Percentiles rank a stretch among this genome's conserved stretches.
phyloP scores from a whole-genome alignment of 2,329 filamentous ascomycete species.

The Fusarium camptoceras region DNA sequence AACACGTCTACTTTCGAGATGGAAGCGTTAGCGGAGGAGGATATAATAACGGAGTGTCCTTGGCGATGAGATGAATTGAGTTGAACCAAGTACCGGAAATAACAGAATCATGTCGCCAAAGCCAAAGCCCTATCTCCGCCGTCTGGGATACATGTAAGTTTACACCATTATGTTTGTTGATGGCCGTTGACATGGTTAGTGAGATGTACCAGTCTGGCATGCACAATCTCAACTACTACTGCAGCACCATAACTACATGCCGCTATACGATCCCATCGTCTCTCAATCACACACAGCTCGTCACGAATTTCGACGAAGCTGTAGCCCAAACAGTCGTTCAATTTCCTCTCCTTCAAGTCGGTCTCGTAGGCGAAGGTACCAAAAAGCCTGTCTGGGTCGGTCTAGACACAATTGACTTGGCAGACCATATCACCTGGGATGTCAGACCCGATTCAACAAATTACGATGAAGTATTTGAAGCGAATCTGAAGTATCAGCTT shows the following conservation, averaged over 20 bases:
- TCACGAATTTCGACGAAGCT: not conserved
- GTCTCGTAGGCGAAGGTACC: not conserved
- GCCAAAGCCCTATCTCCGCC: constrained; percentile 4
- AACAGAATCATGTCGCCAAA: not conserved
- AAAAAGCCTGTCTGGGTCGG: constrained; percentile 10
- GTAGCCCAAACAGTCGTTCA: not conserved
- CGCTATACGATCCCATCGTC: not conserved
- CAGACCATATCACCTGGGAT: constrained; percentile 12
- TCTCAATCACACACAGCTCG: not conserved
- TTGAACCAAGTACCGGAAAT: not conserved
- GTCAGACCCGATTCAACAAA: fast-evolving
- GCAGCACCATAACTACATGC: constrained; percentile 1
- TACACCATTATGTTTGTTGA: fast-evolving
- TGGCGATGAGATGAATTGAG: not conserved
- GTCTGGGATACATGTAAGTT: constrained; percentile 11
- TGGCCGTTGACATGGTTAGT: not conserved
- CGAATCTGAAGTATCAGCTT: constrained; percentile 4
- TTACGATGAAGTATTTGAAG: not conserved
- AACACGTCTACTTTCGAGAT: not conserved
- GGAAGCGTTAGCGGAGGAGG: not conserved
- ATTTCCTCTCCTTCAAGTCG: not conserved
- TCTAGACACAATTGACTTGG: not conserved
- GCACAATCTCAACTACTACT: not conserved
- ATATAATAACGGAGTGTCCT: not conserved
- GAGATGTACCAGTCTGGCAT: constrained; percentile 15